phyloP scores from a whole-genome alignment of 2,329 filamentous ascomycete genomes.

The Fusarium redolens region DNA sequence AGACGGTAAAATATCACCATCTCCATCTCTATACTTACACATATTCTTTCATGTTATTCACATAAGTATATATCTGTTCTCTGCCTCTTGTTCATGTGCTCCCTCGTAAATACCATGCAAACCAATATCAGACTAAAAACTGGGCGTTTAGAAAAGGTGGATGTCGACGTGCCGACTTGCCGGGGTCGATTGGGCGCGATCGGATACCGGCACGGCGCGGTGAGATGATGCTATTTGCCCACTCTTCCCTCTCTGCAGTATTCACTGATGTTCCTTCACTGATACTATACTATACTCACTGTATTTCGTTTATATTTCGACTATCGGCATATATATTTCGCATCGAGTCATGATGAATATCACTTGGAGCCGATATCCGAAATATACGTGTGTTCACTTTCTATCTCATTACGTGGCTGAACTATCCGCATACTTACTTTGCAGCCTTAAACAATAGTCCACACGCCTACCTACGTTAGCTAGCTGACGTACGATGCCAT shows the following conservation, averaged over 20 bases:
- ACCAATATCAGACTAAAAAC: slow-evolving; percentile 16
- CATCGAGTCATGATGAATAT: slow-evolving; percentile 6
- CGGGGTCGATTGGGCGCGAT: slow-evolving; percentile 46
- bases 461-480: not conserved
- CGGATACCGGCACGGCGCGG: slow-evolving; percentile 47
- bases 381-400: not conserved
- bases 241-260: slow-evolving; percentile 16
- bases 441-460: not conserved
- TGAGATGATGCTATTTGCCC: slow-evolving; percentile 46
- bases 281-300: not conserved
- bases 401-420: slow-evolving; percentile 6
- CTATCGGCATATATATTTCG: slow-evolving; percentile 30
- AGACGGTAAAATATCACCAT: not conserved
- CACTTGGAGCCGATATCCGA: slow-evolving; percentile 26
- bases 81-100: not conserved
- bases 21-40: not conserved
- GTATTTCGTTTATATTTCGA: not conserved
- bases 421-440: not conserved
- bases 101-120: not conserved
- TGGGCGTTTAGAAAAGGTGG: slow-evolving; percentile 38
- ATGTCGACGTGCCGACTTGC: slow-evolving; percentile 46
- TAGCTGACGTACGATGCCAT: slow-evolving; percentile 17
- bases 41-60: not conserved
- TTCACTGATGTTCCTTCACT: not conserved
- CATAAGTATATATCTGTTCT: not conserved